Conservation (phyloP, 257 asterid genomes). For the Petunia secreta region DNA sequence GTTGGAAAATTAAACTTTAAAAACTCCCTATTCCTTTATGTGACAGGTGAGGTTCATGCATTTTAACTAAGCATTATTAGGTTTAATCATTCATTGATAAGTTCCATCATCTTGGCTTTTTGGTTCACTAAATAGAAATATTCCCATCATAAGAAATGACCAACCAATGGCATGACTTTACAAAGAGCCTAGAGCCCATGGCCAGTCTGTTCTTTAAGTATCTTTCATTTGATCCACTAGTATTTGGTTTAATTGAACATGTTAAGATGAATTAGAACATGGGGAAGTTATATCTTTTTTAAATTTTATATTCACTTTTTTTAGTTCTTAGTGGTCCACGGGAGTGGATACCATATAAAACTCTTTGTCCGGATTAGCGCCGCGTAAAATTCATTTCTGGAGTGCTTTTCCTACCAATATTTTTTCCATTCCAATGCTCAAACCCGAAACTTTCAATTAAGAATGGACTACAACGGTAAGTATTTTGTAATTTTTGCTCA, state of each 20-base stretch:
- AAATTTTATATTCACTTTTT: background rate
- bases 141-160: conserved; percentile 2
- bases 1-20: background rate
- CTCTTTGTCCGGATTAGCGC: no score
- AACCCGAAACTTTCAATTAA: no score
- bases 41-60: conserved; percentile 27
- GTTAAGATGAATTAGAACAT: conserved; percentile 25
- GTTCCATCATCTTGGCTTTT: background rate
- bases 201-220: conserved; percentile 21
- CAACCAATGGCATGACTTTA: background rate
- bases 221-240: background rate
- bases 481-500: no score
- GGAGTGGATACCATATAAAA: background rate
- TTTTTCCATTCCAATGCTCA: no score
- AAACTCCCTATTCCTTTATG: background rate
- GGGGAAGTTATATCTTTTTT: background rate
- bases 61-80: conserved; percentile 21
- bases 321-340: background rate
- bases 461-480: no score
- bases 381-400: no score
- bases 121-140: conserved; percentile 16
- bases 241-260: conserved; percentile 5
- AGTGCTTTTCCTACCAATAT: no score
- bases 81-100: conserved; percentile 16
- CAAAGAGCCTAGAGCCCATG: conserved; percentile 14